Percentiles rank a stretch among this genome's conserved stretches.
These are phyloP conservation scores for Raffaelea arxii DNA, from an alignment of 2,329 filamentous ascomycete genomes.

Conservation along the genomic window DNA sequence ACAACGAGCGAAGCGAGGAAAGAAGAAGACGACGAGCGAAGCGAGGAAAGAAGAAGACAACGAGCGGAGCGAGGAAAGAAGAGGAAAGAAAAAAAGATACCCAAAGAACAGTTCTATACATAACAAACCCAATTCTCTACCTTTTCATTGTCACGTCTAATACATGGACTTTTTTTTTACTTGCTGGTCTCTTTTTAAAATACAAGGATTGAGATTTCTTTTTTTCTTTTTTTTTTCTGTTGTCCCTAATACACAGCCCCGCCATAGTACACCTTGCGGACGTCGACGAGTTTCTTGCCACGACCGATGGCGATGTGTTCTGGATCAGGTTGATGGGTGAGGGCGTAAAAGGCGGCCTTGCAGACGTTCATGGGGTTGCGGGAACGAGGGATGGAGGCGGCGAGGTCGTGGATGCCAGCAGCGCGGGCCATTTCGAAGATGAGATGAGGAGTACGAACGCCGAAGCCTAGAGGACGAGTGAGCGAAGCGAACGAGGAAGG, in stretches of 20 bases:
- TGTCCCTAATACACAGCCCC: conserved; percentile 59
- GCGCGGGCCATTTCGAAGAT: conserved; percentile 92
- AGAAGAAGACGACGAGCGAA: too few species aligned
- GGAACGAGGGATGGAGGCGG: conserved; percentile 72
- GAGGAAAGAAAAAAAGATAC: conserved; percentile 8
- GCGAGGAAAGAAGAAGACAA: too few species aligned
- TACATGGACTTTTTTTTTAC: not conserved
- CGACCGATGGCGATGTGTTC: conserved; percentile 82
- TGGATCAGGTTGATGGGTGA: conserved; percentile 75
- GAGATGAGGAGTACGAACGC: conserved; percentile 79
- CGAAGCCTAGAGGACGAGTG: conserved; percentile 74
- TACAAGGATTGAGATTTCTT: not conserved
- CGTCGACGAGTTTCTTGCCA: conserved; percentile 93
- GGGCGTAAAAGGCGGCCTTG: conserved; percentile 78
- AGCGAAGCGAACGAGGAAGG: too few species aligned
- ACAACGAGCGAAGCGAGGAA: too few species aligned
- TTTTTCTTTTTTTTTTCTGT: too few species aligned
- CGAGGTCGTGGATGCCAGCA: conserved; percentile 77
- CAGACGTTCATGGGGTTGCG: conserved; percentile 97
- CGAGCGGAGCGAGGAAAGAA: too few species aligned
- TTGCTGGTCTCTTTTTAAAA: not conserved
- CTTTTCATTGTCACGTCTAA: too few species aligned
- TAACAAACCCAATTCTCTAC: too few species aligned
- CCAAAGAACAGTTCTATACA: too few species aligned
- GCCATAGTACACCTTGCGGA: conserved; percentile 93